A percentile compares a stretch with the other conserved stretches of the same genome.
Evolutionary conservation across 805 yeast genomes (phyloP).

Genomic region (Priceomyces castillae): DNA sequence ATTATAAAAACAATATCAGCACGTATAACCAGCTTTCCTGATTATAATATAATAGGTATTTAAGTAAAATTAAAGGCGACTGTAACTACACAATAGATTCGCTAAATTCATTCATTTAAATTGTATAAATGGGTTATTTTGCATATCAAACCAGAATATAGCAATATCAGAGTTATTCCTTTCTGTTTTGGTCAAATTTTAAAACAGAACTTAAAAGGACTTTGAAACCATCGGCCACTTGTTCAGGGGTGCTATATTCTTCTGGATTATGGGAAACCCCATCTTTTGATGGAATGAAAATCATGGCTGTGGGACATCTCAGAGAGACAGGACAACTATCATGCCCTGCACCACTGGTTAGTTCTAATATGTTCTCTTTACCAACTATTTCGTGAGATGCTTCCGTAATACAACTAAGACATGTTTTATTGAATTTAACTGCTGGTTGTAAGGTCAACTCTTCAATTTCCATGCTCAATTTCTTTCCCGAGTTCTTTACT

Average conservation of each 20-base stretch:
- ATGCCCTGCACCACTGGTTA: conserved; percentile 71
- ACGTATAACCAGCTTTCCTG: no score
- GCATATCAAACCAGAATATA: no score
- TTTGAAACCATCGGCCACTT: conserved; percentile 55
- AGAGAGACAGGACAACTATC: conserved; percentile 61
- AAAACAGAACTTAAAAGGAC: conserved; percentile 49
- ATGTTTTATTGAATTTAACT: conserved; percentile 51
- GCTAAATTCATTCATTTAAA: no score
- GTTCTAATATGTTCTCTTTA: conserved; percentile 35
- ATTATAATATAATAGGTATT: no score
- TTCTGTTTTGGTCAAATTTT: conserved; percentile 22
- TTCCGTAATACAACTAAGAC: conserved; percentile 50
- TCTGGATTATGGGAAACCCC: conserved; percentile 67
- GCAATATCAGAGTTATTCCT: no score
- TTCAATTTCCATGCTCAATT: conserved; percentile 39
- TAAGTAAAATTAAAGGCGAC: no score
- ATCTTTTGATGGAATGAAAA: conserved; percentile 65
- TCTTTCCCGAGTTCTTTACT: conserved; percentile 27
- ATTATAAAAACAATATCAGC: no score
- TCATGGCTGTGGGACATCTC: conserved; percentile 67
- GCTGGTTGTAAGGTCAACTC: conserved; percentile 49
- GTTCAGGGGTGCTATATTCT: conserved; percentile 64
- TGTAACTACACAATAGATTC: no score
- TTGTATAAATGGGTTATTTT: no score
- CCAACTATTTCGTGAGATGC: conserved; percentile 53